Conservation (phyloP, 768 basidiomycete species). For the Mycena sanguinolenta region DNA sequence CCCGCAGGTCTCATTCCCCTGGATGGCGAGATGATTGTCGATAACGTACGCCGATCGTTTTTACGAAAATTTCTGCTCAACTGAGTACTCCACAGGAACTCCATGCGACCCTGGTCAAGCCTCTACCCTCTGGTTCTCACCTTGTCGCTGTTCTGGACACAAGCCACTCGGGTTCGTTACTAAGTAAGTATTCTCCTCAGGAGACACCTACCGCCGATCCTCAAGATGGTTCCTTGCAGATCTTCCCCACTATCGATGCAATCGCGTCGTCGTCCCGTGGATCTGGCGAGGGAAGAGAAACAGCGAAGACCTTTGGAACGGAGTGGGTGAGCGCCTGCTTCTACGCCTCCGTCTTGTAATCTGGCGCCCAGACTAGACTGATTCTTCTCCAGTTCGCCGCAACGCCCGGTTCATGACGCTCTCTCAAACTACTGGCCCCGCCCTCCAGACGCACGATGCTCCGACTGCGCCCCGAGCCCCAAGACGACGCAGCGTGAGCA, state of each 20-base stretch:
- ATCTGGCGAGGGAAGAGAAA: conserved; percentile 6
- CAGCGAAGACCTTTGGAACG: conserved; percentile 10
- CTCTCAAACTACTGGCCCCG: not conserved
- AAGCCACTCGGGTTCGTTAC: conserved; percentile 31
- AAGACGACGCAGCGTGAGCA: conserved; percentile 1
- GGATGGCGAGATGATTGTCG: conserved; percentile 21
- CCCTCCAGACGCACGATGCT: not conserved
- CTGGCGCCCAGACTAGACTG: not conserved
- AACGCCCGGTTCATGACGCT: conserved; percentile 11
- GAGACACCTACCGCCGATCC: not conserved
- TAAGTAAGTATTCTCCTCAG: conserved; percentile 17
- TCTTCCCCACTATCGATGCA: conserved; percentile 35
- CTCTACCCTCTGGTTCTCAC: conserved; percentile 25
- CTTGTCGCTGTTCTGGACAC: conserved; percentile 37
- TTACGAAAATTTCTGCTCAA: not conserved
- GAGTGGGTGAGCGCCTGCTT: conserved; percentile 10
- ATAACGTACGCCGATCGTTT: conserved; percentile 17
- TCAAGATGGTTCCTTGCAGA: not conserved
- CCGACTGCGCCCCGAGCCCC: not conserved
- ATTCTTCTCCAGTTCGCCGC: conserved; percentile 11
- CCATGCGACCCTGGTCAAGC: conserved; percentile 21
- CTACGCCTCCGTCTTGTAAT: not conserved
- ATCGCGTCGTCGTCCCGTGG: conserved; percentile 29
- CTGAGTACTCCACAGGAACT: conserved; percentile 17
- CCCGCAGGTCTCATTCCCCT: conserved; percentile 21